phyloP scores from a whole-genome alignment of 805 yeast genomes.

The Wickerhamiella dianesei region DNA sequence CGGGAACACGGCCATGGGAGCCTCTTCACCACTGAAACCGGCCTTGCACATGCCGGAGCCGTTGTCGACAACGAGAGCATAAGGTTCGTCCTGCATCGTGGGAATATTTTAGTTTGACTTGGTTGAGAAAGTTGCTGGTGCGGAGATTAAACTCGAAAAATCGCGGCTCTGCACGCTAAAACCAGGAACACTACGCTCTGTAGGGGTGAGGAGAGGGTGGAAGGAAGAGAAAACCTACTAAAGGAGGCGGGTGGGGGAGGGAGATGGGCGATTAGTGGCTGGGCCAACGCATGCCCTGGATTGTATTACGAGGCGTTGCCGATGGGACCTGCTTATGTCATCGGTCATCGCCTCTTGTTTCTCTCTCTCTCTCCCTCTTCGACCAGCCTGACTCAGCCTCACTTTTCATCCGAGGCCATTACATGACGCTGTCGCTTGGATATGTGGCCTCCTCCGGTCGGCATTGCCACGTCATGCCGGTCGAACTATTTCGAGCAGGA shows the following conservation, averaged over 20 bases:
- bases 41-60: constrained; percentile 99
- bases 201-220: background rate
- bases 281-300: background rate
- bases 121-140: background rate
- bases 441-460: too few species aligned
- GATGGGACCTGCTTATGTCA: background rate
- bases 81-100: constrained; percentile 23
- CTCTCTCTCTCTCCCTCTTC: too few species aligned
- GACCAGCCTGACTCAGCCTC: too few species aligned
- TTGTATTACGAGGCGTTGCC: background rate
- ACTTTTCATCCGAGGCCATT: too few species aligned
- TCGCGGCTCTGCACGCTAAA: background rate
- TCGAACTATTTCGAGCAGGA: too few species aligned
- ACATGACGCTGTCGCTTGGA: too few species aligned
- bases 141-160: background rate
- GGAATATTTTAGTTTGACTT: too few species aligned
- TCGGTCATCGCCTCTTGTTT: too few species aligned
- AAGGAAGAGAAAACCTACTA: background rate
- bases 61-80: constrained; percentile 76
- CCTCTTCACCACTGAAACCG: constrained; percentile 99
- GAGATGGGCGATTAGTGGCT: background rate
- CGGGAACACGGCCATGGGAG: constrained; percentile 99
- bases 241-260: background rate
- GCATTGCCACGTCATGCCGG: too few species aligned
- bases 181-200: background rate